A percentile compares a stretch with the other conserved stretches of the same genome.
Evolutionary conservation across 495 filamentous ascomycete species (phyloP).

Genomic region (Penicillium salamii): DNA sequence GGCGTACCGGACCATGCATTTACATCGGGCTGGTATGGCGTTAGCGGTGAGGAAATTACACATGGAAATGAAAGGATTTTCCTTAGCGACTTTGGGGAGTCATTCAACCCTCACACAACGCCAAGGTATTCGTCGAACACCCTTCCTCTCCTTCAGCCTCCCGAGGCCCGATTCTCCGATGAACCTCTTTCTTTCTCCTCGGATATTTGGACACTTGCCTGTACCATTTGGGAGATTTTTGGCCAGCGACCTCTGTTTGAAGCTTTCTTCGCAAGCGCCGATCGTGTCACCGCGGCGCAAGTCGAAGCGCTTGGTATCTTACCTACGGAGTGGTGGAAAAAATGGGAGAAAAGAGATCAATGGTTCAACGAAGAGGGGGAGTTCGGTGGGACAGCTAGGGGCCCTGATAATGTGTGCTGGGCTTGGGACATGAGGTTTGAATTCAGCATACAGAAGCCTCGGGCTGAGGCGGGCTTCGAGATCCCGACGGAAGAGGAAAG

Average conservation of each 20-base stretch:
- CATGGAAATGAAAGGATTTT: slow-evolving; percentile 14
- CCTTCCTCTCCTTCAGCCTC: slow-evolving; percentile 20
- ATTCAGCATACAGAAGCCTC: slow-evolving; percentile 19
- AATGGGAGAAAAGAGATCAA: slow-evolving; percentile 10
- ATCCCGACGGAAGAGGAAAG: slow-evolving; percentile 3
- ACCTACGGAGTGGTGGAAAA: slow-evolving; percentile 25
- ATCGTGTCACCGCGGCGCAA: slow-evolving; percentile 26
- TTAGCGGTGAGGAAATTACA: slow-evolving; percentile 13
- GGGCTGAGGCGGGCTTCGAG: slow-evolving; percentile 13
- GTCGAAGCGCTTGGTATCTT: no score
- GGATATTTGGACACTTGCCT: slow-evolving; percentile 34
- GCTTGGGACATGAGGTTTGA: slow-evolving; percentile 14
- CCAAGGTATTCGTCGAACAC: slow-evolving; percentile 17
- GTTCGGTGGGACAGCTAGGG: slow-evolving; percentile 8
- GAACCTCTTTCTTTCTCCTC: slow-evolving; percentile 26
- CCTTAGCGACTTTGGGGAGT: slow-evolving; percentile 27
- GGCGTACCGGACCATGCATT: slow-evolving; percentile 12
- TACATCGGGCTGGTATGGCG: slow-evolving; percentile 18
- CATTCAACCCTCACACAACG: slow-evolving; percentile 17
- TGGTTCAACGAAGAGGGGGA: slow-evolving; percentile 23
- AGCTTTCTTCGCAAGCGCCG: slow-evolving; percentile 10
- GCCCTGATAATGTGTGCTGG: slow-evolving; percentile 7
- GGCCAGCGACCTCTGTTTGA: slow-evolving; percentile 29
- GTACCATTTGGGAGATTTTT: slow-evolving; percentile 30
- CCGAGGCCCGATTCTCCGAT: slow-evolving; percentile 22